Evolutionary conservation across 1,139 yeast species (phyloP).

Genomic region (Casaregolazyma suthepensis): DNA sequence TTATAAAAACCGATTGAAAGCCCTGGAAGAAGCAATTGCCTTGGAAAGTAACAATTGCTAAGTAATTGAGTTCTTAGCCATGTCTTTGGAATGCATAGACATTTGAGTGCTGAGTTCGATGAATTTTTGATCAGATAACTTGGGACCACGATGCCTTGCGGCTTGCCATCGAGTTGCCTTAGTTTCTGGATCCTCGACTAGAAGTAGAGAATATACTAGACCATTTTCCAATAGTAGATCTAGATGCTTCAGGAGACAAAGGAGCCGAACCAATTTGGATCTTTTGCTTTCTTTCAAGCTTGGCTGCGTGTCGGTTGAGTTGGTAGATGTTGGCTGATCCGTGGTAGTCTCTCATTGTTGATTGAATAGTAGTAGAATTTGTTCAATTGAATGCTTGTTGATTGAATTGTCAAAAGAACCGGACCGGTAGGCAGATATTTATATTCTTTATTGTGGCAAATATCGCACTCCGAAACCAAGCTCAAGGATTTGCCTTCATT

Average conservation of each 20-base stretch:
- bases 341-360: not conserved
- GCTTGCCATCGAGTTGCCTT: not conserved
- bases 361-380: not conserved
- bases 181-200: not conserved
- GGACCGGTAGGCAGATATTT: not conserved
- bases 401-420: not conserved
- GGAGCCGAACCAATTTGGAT: not conserved
- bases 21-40: not conserved
- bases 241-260: not conserved
- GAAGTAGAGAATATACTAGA: not conserved
- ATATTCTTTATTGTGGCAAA: not conserved
- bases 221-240: not conserved
- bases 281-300: not conserved
- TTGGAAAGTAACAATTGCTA: not conserved
- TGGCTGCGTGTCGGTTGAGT: not conserved
- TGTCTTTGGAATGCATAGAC: not conserved
- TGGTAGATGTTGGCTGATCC: not conserved
- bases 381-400: not conserved
- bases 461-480: not conserved
- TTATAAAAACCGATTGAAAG: not conserved
- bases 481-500: not conserved
- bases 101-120: not conserved
- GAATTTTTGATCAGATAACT: not conserved
- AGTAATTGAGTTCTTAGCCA: not conserved
- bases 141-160: not conserved